Conservation (phyloP, 139 green algal genomes). For the Picochlorum sp. region DNA sequence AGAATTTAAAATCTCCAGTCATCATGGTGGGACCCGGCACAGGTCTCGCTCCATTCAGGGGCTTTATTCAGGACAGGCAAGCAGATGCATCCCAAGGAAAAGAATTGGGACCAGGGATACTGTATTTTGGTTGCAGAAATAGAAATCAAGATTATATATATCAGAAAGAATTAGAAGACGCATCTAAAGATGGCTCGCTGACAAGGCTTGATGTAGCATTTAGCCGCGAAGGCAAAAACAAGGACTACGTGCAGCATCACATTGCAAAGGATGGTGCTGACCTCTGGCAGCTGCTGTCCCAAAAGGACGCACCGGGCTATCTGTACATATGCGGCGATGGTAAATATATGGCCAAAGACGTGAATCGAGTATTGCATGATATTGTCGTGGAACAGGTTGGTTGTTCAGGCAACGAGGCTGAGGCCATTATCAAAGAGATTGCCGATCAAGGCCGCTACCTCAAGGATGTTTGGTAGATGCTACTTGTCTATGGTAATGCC, state of each 20-base stretch:
- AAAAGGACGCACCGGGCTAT: slow-evolving; percentile 21
- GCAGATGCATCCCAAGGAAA: slow-evolving; percentile 9
- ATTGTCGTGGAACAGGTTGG: slow-evolving; percentile 14
- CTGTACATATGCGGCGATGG: slow-evolving; percentile 96
- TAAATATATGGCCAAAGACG: slow-evolving; percentile 92
- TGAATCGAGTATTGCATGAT: slow-evolving; percentile 63
- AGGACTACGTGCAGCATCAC: slow-evolving; percentile 85
- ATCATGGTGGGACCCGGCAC: slow-evolving; percentile 96
- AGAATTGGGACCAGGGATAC: slow-evolving; percentile 49
- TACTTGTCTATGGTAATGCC: not conserved
- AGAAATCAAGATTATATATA: slow-evolving; percentile 78
- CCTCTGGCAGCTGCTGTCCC: slow-evolving; percentile 23
- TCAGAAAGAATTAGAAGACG: slow-evolving; percentile 58
- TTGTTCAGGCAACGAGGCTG: slow-evolving; percentile 41
- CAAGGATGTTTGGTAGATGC: slow-evolving; percentile 79
- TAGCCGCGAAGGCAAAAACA: slow-evolving; percentile 37
- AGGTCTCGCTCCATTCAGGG: slow-evolving; percentile 90
- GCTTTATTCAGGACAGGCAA: slow-evolving; percentile 87
- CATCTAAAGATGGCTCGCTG: slow-evolving; percentile 41
- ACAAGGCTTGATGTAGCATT: slow-evolving; percentile 68
- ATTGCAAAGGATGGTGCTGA: slow-evolving; percentile 36
- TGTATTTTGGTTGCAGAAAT: slow-evolving; percentile 86
- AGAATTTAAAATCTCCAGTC: slow-evolving; percentile 48
- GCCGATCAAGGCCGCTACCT: slow-evolving; percentile 62
- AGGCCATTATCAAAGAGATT: slow-evolving; percentile 64